A percentile compares a stretch with the other conserved stretches of the same genome.
Conservation (phyloP, 106 monocot genomes). For the Dioscorea alata region DNA sequence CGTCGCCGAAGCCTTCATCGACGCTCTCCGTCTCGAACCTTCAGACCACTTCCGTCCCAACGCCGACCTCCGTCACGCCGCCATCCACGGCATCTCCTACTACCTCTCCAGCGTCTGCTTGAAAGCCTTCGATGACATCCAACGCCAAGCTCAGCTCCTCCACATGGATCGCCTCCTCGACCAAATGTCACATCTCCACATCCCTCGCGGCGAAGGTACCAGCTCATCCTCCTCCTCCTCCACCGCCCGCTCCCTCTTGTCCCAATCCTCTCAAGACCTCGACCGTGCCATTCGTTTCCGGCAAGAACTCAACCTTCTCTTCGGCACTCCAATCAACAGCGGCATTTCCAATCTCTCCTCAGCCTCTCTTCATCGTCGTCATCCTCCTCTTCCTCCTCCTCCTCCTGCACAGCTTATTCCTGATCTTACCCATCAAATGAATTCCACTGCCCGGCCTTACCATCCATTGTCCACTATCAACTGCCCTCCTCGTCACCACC, state of each 20-base stretch:
- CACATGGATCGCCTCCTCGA: background rate
- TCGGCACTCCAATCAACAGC: background rate
- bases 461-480: background rate
- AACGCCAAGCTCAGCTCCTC: background rate
- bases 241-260: background rate
- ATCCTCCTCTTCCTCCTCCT: background rate
- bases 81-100: constrained; percentile 19
- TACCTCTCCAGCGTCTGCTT: constrained; percentile 24
- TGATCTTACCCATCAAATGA: no score
- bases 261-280: background rate
- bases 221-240: background rate
- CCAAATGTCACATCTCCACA: background rate
- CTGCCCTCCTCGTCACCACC: background rate
- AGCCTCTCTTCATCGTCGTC: background rate
- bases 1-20: constrained; percentile 22
- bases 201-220: background rate
- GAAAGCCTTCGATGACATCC: constrained; percentile 14
- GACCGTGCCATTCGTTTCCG: background rate
- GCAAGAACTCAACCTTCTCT: background rate
- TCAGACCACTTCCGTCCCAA: background rate
- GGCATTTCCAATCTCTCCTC: background rate
- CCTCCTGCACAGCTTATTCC: no score
- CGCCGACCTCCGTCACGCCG: background rate
- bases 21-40: constrained; percentile 8
- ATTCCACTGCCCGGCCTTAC: no score